These are phyloP conservation scores for Diddensiella santjacobensis DNA, from an alignment of 805 yeast species.

Conservation along the genomic window DNA sequence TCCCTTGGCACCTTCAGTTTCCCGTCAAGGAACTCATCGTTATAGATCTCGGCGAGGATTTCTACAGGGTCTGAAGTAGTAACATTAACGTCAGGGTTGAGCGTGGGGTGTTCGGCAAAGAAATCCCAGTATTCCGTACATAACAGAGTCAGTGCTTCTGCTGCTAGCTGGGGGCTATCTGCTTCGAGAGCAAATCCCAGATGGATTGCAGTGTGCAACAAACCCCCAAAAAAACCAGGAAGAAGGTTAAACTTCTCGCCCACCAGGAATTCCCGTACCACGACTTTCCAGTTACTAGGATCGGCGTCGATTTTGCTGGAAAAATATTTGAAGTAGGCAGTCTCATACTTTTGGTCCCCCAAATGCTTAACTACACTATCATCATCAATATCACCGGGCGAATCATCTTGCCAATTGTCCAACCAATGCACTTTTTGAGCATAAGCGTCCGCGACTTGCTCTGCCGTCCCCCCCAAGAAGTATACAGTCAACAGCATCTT, in stretches of 20 bases:
- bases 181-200: conserved; percentile 36
- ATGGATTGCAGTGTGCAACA: conserved; percentile 34
- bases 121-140: conserved; percentile 21
- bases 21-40: conserved; percentile 20
- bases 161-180: conserved; percentile 34
- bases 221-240: conserved; percentile 24
- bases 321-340: conserved; percentile 37
- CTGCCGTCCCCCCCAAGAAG: conserved; percentile 36
- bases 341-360: conserved; percentile 33
- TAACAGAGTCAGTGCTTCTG: conserved; percentile 34
- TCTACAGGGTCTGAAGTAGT: conserved; percentile 20
- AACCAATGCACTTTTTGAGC: conserved; percentile 27
- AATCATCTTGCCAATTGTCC: conserved; percentile 37
- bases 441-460: conserved; percentile 28
- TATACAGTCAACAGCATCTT: conserved; percentile 35
- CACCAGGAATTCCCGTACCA: conserved; percentile 26
- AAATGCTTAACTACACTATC: conserved; percentile 31
- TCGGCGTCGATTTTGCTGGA: conserved; percentile 36
- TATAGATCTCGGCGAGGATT: conserved; percentile 21
- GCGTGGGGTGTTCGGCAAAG: not conserved
- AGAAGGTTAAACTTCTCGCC: conserved; percentile 15
- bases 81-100: conserved; percentile 1
- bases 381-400: conserved; percentile 36
- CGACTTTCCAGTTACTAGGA: conserved; percentile 32
- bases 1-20: conserved; percentile 6